Evolutionary conservation across 1,284 basidiomycete genomes (phyloP), one percentile per base, ranked within the genome.

Genomic region (Leccinum solheimii): DNA sequence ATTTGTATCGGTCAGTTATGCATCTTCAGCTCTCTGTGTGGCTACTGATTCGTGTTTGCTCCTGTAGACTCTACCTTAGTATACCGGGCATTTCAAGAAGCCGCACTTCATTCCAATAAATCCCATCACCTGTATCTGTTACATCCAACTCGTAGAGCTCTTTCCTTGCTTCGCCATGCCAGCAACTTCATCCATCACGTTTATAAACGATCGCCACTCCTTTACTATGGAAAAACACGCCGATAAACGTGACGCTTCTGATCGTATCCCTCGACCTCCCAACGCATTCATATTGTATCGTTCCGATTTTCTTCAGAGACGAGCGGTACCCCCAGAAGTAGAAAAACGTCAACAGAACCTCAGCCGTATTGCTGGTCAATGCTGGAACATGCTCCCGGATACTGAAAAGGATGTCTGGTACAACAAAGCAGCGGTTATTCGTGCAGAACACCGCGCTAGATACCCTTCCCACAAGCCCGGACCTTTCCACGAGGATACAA

Each of bases 221-320:
- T 45, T 64, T 43, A 26, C 48, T 48, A 30, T 32, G 19, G 53
- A 49, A 36, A 48, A 55, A 30, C 21, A 38, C 32, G 21, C 27
- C 3, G 34, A 48, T 21, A 61, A 53, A 19, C 59, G 40, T 14
- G 53, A 53, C 16, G 5, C 55, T 16, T 19, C 57, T 30, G 56
- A 68, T 36, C 85, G 84, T 65, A 81, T 90, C 64, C 86, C 88
- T 57, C 84, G 92, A n/a, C 88, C 91, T 1, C 82, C 88, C 19
- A 94, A 94, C 71, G 88, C 91, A 7, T 94, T 93, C 76, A 90
- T 94, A 73, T 79, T 95, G 59, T 95, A 87, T 74, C 86, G 92
- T 55, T 90, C 90, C 14, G 83, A 90, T 66, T 83, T 90, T 52
- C 78, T 92, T 38, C 84, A 83, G 67, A 73, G 69, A 9, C 64